Base-by-base conservation (phyloP, 768 basidiomycete genomes). In the Rhizopogon vesiculosus region DNA sequence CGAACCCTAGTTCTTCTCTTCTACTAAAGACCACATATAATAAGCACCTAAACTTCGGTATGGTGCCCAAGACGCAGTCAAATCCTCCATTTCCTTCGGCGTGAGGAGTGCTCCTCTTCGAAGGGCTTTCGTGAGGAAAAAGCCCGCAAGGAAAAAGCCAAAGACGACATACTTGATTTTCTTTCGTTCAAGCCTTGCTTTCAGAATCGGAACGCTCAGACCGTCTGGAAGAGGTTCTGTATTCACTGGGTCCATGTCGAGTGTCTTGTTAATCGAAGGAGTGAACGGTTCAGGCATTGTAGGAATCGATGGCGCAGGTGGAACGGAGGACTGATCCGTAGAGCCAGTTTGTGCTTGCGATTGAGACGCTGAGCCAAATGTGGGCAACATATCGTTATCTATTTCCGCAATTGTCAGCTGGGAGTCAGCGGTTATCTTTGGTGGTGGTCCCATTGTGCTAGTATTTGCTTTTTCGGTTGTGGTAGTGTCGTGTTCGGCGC, bases 41-140 rank as follows among this genome's bases (percentile, higher is more conserved):
- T 87, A 92, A 22, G 90, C 87, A 87, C 89, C 92, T 31, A 94
- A 58, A 63, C 88, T 91, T 61, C 91, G 75, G 65, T 90, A 95
- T 4, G 93, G 93, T 61, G 74, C 80, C 93, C 93, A 95, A 29
- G 72, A 62, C 50, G 82, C 82, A 3, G 91, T 91, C 56, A 95
- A 68, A 25, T 76, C 79, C 57, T 86, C 81, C 91, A 93, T 93
- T 71, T 95, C 91, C 48, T 81, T 73, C 6, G 91, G 89, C 2
- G 89, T 89, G 59, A 94, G 73, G 57, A 93, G 66, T 22, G 83
- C 83, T 7, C 86, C 86, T 72, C 87, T 88, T 65, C 46, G 22
- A 54, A 43, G 43, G 58, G 51, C 50, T 44, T 54, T 60, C 18
- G 63, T 59, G 35, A 58, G 55, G 45, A 25, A 49, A 22, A 8